phyloP scores from a whole-genome alignment of 1,139 yeast species.

The Chernovozyma aurita region DNA sequence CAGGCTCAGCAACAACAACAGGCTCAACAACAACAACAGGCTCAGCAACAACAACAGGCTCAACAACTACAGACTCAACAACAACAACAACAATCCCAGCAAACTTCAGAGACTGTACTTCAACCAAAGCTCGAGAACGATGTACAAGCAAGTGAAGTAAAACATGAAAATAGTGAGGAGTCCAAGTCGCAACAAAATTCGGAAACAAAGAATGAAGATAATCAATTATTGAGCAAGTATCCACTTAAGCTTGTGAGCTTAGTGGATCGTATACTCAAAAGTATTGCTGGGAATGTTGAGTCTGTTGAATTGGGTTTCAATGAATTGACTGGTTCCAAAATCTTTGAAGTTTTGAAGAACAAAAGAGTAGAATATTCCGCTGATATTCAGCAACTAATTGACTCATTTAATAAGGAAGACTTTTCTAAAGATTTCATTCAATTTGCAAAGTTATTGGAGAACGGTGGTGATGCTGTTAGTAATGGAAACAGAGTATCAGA shows the following conservation, averaged over 20 bases:
- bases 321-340: constrained; percentile 21
- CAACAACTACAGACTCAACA: no score
- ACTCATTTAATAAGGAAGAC: constrained; percentile 22
- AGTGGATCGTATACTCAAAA: constrained; percentile 12
- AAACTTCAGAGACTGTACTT: neutral
- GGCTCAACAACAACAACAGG: no score
- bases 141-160: neutral
- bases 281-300: constrained; percentile 12
- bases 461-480: neutral
- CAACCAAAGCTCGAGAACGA: neutral
- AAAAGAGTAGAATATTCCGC: constrained; percentile 15
- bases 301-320: constrained; percentile 18
- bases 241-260: constrained; percentile 3
- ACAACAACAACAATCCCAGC: neutral
- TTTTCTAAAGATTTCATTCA: constrained; percentile 30
- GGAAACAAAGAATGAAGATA: neutral
- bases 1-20: neutral
- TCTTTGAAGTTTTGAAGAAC: constrained; percentile 22
- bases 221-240: neutral
- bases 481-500: neutral
- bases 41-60: neutral
- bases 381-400: constrained; percentile 19
- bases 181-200: neutral
- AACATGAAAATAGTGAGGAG: neutral
- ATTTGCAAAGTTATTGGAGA: constrained; percentile 11